phyloP scores from a whole-genome alignment of 2,329 filamentous ascomycete species.

The Colletotrichum filicis region DNA sequence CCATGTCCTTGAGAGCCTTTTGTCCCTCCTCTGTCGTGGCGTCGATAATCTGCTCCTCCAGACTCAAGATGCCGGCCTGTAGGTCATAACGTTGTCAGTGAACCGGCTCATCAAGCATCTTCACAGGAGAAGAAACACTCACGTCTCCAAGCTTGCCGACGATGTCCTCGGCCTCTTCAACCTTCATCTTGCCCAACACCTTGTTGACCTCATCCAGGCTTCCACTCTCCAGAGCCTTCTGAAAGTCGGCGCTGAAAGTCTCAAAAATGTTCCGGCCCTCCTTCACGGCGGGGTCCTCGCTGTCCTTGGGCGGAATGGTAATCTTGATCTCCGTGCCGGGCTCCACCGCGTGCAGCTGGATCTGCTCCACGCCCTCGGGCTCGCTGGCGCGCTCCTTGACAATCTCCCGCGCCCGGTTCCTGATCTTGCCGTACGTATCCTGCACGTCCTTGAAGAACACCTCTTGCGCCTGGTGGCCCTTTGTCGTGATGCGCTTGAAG shows the following conservation, averaged over 20 bases:
- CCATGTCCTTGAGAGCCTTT: constrained; percentile 80
- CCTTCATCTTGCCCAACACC: constrained; percentile 85
- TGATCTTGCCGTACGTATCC: constrained; percentile 86
- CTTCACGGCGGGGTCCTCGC: constrained; percentile 72
- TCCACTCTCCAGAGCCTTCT: constrained; percentile 86
- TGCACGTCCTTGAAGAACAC: constrained; percentile 95
- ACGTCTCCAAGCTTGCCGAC: constrained; percentile 82
- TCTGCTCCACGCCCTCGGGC: constrained; percentile 84
- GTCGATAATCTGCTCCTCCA: constrained; percentile 95
- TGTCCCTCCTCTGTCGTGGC: constrained; percentile 90
- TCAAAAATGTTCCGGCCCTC: constrained; percentile 83
- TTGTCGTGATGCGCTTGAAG: constrained; percentile 94
- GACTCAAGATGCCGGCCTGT: constrained; percentile 84
- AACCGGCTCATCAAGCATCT: constrained; percentile 10
- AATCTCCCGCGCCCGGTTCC: constrained; percentile 79
- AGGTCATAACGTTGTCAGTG: constrained; percentile 39
- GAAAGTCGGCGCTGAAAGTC: constrained; percentile 82
- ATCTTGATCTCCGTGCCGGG: constrained; percentile 94
- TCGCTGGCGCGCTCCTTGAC: constrained; percentile 63
- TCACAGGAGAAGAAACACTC: constrained; percentile 40
- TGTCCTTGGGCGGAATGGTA: constrained; percentile 76
- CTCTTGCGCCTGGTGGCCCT: constrained; percentile 88
- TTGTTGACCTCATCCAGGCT: constrained; percentile 72
- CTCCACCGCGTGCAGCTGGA: constrained; percentile 96
- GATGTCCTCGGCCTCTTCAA: constrained; percentile 87